Base-by-base conservation (phyloP, 2,329 filamentous ascomycete species). In the Trichoderma sp. region DNA sequence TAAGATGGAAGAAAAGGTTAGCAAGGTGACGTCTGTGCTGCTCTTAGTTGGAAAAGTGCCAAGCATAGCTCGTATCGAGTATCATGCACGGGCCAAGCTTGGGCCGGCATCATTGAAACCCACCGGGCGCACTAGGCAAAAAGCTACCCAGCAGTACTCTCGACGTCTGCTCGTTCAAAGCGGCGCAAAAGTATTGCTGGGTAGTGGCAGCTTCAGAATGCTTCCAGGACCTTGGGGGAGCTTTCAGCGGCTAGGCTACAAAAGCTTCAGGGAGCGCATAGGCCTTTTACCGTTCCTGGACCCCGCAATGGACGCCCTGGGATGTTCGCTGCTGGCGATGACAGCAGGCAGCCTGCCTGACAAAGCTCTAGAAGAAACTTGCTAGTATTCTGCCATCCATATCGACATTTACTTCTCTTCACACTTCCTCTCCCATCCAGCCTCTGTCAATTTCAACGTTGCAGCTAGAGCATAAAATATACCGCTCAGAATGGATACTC, bases 401-500 rank as follows among this genome's bases (percentile, higher is more conserved):
- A 35, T 31, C 31, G 31, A 5, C 37, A 33, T 33, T n/a, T 29
- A 37, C n/a, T 16, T 11, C 19, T 16, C 21, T 27, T 37, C n/a
- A n/a, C 40, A 8, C 40, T 43, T 2, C 16, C 19, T 43, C 40
- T n/a, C 2, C 5, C 31, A 8, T 60, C 19, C 24, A 47, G 16
- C 29, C 35, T 24, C 21, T 11, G 4, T 8, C 14, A 10, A 1
- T 21, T 52, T 40, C 11, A 16, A 24, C 27, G 43, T 24, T 53
- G 14, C 13, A 27, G 55, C 5, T 53, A 43, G 10, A 47, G 21
- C 55, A 27, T 64, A 4, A 10, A 31, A n/a, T 24, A 19, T 49
- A 16, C 43, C 67, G 31, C 40, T 61, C 11, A 73, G 60, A 74
- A 88, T 88, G 86, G 80, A 83, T 72, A 87, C 84, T 74, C 76